Evolutionary conservation across 129 eudicot species (phyloP).

Genomic region (sunflower (Helianthus annuus)): HanXRQr2.0-SUNRISE NC_035433.2:63084721-63085220

Average conservation of each 20-base stretch:
- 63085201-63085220: conserved; percentile 37
- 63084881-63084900: conserved; percentile 94
- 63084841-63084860: background rate
- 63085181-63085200: background rate
- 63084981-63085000: background rate
- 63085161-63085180: conserved; percentile 5
- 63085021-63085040: background rate
- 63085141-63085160: background rate
- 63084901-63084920: conserved; percentile 82
- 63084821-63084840: background rate
- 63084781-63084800: conserved; percentile 58
- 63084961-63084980: conserved; percentile 43
- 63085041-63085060: conserved; percentile 67
- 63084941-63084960: conserved; percentile 84
- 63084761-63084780: conserved; percentile 93
- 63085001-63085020: background rate
- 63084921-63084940: conserved; percentile 93
- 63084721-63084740: conserved; percentile 74
- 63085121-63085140: conserved; percentile 99
- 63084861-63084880: conserved; percentile 75
- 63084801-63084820: background rate
- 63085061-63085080: conserved; percentile 80
- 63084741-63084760: conserved; percentile 92
- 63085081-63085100: conserved; percentile 83
- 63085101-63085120: conserved; percentile 96